These are phyloP conservation scores for Mycena maculata DNA, from an alignment of 768 basidiomycete genomes.

Conservation along the genomic window DNA sequence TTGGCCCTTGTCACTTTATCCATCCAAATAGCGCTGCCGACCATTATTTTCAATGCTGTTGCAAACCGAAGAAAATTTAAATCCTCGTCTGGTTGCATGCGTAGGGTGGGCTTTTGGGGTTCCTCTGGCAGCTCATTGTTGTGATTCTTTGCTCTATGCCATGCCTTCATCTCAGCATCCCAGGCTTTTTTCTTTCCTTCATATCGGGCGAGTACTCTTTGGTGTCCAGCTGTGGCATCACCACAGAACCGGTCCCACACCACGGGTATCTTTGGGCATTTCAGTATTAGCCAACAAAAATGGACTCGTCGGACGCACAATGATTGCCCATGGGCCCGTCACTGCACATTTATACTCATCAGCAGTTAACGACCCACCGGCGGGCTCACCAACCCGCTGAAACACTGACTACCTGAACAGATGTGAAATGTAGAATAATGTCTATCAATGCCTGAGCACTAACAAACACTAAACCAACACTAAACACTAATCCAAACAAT, in stretches of 20 bases:
- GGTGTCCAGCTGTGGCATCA: neutral
- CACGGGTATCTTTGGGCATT: slow-evolving; percentile 21
- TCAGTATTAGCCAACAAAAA: too few relatives aligned
- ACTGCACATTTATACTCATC: slow-evolving; percentile 40
- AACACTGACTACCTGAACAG: too few relatives aligned
- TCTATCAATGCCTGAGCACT: too few relatives aligned
- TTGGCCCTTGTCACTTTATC: slow-evolving; percentile 12
- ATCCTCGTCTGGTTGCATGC: slow-evolving; percentile 32
- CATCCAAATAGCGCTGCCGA: slow-evolving; percentile 22
- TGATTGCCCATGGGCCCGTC: slow-evolving; percentile 28
- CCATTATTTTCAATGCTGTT: slow-evolving; percentile 33
- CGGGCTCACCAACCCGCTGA: slow-evolving; percentile 41
- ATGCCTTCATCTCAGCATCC: neutral
- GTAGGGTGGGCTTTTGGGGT: neutral
- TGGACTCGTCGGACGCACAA: slow-evolving; percentile 18
- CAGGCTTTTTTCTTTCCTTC: neutral
- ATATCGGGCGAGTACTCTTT: neutral
- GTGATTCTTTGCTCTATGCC: neutral
- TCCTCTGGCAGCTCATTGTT: neutral
- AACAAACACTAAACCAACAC: too few relatives aligned
- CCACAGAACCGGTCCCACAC: slow-evolving; percentile 25
- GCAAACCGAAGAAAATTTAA: slow-evolving; percentile 29
- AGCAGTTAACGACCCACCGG: slow-evolving; percentile 38
- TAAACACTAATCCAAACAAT: too few relatives aligned
- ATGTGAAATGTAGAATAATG: too few relatives aligned